These are phyloP conservation scores for Pyracantha coccinea DNA, from an alignment of 331 rosid species.

Conservation along the genomic window DNA sequence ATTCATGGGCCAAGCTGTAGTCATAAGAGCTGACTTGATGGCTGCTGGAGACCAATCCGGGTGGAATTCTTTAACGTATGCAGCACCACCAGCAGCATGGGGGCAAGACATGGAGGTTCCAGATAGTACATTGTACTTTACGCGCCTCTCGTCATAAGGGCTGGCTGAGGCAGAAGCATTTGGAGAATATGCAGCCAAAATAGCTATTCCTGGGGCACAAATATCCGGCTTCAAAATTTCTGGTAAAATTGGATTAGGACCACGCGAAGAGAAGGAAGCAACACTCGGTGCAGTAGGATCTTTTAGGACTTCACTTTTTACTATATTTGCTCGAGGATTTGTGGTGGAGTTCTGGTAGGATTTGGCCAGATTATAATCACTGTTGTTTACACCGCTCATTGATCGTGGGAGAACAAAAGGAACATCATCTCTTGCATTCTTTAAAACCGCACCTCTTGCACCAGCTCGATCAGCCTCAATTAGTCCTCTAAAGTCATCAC, in stretches of 20 bases:
- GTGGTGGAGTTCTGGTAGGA: too few species aligned
- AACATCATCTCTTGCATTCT: too few species aligned
- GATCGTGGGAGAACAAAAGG: too few species aligned
- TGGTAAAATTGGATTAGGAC: slow-evolving; percentile 13
- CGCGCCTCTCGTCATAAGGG: too few species aligned
- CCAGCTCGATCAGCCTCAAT: too few species aligned
- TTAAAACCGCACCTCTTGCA: not conserved
- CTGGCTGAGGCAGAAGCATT: too few species aligned
- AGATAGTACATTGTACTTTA: not conserved
- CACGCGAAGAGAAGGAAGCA: slow-evolving; percentile 14
- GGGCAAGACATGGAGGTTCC: too few species aligned
- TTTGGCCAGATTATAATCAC: too few species aligned
- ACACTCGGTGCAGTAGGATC: not conserved
- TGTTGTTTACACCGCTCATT: not conserved
- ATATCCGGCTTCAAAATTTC: slow-evolving; percentile 14
- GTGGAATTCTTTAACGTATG: not conserved
- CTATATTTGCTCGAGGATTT: not conserved
- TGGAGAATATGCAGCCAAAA: too few species aligned
- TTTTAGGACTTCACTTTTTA: not conserved
- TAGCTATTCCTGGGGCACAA: too few species aligned
- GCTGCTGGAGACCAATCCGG: slow-evolving; percentile 13
- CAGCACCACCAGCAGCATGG: slow-evolving; percentile 1
- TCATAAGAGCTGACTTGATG: slow-evolving; percentile 29
- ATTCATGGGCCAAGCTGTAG: too few species aligned
- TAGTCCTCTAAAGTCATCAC: too few species aligned